Conservation (phyloP, 2,329 filamentous ascomycete genomes). For the Colletotrichum sansevieriae region DNA sequence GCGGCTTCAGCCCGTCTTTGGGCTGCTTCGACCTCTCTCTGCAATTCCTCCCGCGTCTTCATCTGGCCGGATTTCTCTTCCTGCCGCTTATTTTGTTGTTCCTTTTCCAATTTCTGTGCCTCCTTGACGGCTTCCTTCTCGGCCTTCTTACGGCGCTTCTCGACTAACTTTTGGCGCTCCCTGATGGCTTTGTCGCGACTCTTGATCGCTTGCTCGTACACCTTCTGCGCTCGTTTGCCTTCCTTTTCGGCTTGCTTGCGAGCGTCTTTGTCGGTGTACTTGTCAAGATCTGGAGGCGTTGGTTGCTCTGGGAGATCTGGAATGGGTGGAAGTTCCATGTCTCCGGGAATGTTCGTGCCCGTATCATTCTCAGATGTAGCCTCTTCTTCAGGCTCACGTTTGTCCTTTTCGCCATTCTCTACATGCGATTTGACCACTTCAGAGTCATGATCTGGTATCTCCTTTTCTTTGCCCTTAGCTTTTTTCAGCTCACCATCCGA, state of each 20-base stretch:
- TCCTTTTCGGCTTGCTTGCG: conserved; percentile 79
- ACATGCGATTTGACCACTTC: background rate
- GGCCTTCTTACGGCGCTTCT: conserved; percentile 64
- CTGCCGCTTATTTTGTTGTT: conserved; percentile 47
- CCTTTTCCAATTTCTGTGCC: conserved; percentile 49
- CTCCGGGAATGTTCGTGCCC: background rate
- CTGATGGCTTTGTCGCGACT: conserved; percentile 74
- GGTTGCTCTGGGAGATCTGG: conserved; percentile 67
- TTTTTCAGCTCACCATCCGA: background rate
- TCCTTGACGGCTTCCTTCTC: conserved; percentile 57
- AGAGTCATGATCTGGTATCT: background rate
- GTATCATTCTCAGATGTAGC: background rate
- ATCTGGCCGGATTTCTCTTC: conserved; percentile 49
- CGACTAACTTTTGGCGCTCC: conserved; percentile 71
- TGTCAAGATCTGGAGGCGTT: conserved; percentile 66
- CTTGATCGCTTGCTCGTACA: conserved; percentile 76
- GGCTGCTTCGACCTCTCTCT: conserved; percentile 17
- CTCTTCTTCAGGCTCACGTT: background rate
- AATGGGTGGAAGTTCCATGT: conserved; percentile 55
- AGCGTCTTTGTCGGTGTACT: conserved; percentile 73
- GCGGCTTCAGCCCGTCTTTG: conserved; percentile 40
- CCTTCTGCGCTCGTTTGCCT: conserved; percentile 71
- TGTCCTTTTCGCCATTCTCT: background rate
- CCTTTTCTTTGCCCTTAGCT: conserved; percentile 32
- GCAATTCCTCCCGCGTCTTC: conserved; percentile 47